A percentile compares a stretch with the other conserved stretches of the same genome.
These are phyloP conservation scores for Poteriospumella lacustris DNA, from an alignment of 108 stramenopile species.

Conservation along the genomic window DNA sequence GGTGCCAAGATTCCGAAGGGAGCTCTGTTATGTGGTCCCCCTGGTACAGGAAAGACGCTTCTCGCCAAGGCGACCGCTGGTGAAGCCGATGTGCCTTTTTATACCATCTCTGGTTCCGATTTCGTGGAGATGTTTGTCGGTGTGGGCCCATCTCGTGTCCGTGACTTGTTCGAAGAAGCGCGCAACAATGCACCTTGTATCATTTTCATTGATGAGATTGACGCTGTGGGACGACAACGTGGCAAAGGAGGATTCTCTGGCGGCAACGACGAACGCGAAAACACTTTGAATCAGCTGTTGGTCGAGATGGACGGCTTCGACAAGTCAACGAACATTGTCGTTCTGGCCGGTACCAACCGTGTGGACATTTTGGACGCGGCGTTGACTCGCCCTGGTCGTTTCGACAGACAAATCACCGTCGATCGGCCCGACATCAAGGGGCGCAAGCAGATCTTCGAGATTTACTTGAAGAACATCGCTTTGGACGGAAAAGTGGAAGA, in stretches of 20 bases:
- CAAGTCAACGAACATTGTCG: constrained; percentile 76
- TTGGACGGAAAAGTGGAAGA: constrained; percentile 62
- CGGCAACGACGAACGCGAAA: constrained; percentile 92
- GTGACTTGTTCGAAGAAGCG: constrained; percentile 92
- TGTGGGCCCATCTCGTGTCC: constrained; percentile 91
- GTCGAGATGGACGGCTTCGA: constrained; percentile 98
- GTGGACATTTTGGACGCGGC: constrained; percentile 82
- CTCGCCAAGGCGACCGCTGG: constrained; percentile 98
- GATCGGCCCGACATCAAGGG: constrained; percentile 85
- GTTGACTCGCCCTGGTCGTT: constrained; percentile 78
- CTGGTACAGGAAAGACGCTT: constrained; percentile 93
- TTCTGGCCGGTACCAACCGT: constrained; percentile 90
- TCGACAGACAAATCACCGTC: constrained; percentile 86
- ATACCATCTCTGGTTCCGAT: constrained; percentile 84
- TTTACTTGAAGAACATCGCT: constrained; percentile 75
- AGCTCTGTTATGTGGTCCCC: constrained; percentile 84
- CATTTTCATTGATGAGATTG: constrained; percentile 91
- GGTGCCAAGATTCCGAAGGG: constrained; percentile 97
- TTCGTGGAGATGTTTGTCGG: constrained; percentile 99
- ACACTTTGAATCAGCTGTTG: constrained; percentile 94
- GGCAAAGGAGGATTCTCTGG: constrained; percentile 74
- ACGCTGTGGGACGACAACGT: constrained; percentile 91
- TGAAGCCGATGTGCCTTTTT: constrained; percentile 94
- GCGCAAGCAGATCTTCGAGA: constrained; percentile 80
- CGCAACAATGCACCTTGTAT: constrained; percentile 85